Percentiles rank a stretch among this genome's conserved stretches.
Evolutionary conservation across 495 filamentous ascomycete species (phyloP).

Genomic region (Penicillium samsonianum): DNA sequence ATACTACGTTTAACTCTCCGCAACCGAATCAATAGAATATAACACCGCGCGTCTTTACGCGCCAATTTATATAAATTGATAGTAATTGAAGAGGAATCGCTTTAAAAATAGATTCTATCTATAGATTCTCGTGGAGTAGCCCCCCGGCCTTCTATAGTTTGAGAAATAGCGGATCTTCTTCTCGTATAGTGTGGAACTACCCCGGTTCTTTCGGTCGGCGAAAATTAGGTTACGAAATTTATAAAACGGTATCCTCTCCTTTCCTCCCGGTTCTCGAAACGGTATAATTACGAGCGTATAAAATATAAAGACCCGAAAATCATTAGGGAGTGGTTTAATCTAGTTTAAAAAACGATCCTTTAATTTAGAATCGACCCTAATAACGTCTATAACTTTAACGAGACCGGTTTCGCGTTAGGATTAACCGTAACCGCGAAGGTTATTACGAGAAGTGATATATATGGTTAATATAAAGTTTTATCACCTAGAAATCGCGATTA

Average conservation of each 20-base stretch:
- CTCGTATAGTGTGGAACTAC: slow-evolving; percentile 19
- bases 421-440: slow-evolving; percentile 6
- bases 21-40: too few relatives aligned
- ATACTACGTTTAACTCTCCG: too few relatives aligned
- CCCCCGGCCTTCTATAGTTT: slow-evolving; percentile 13
- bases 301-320: not conserved
- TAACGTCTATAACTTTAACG: slow-evolving; percentile 11
- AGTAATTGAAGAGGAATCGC: slow-evolving; percentile 27
- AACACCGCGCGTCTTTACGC: too few relatives aligned
- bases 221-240: not conserved
- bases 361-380: not conserved
- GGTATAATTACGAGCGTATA: not conserved
- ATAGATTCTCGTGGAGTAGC: slow-evolving; percentile 15
- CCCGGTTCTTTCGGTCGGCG: not conserved
- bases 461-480: slow-evolving; percentile 4
- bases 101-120: slow-evolving; percentile 36
- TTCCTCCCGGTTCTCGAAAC: not conserved
- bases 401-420: slow-evolving; percentile 10
- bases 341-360: not conserved
- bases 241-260: not conserved
- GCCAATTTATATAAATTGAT: slow-evolving; percentile 19
- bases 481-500: not conserved
- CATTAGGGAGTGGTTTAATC: not conserved
- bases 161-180: slow-evolving; percentile 43
- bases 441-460: slow-evolving; percentile 4